Evolutionary conservation across 345 rosid genomes (phyloP), one percentile per base, ranked within the genome.

Genomic region (Aurinia saxatilis): DNA sequence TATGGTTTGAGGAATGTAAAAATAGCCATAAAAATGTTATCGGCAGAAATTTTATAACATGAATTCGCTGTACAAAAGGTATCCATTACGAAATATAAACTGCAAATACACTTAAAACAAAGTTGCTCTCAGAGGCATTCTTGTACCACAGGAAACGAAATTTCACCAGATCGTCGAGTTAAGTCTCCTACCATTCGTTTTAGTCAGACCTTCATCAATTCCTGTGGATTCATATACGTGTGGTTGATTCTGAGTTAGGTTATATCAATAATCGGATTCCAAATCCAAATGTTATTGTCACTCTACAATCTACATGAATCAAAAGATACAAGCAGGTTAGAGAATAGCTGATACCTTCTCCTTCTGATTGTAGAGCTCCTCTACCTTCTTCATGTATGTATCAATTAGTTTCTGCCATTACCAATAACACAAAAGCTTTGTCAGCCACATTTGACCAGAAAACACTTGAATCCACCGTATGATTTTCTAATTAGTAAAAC

Each of bases 311-410:
- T 17, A 11, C 7, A 29, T 53, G 42, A 49, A 61, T 53, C 23
- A 36, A 41, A 17, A 29, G 11, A 38, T 5, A 5, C 31, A 16
- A 19, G 7, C 11, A 46, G 30, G 44, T 12, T 50, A 19, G 9
- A 37, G 11, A 38, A 4, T 29, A 38, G 40, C 1, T 11, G 14
- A 29, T 84, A 93, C 99, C 97, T 85, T 82, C 77, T 89, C 99
- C 73, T 93, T 93, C 77, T 87, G 96, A 67, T 93, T 93, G 85
- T 38, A 78, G 31, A 87, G 44, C 54, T 75, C 62, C 12, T 93
- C 99, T 17, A 93, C 37, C 78, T 89, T 93, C 90, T 89, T 93
- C 81, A 81, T 85, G 77, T 87, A 93, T 47, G 73, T 78, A 77
- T 93, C 99, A 39, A 81, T 81, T 65, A 93, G 73, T 77, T 93